phyloP scores from a whole-genome alignment of 2,329 filamentous ascomycete species.

The Cladophialophora immunda region DNA sequence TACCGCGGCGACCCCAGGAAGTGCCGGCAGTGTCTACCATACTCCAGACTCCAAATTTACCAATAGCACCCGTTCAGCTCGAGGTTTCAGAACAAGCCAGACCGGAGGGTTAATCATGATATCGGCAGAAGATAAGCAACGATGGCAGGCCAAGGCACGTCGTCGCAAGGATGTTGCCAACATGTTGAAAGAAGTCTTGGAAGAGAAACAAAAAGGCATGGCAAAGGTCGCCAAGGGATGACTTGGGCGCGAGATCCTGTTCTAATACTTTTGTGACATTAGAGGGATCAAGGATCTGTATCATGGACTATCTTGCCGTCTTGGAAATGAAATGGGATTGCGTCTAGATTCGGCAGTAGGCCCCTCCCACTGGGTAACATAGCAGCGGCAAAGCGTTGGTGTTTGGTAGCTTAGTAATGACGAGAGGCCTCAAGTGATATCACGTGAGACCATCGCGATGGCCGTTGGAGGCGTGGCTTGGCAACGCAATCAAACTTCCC shows the following conservation, averaged over 20 bases:
- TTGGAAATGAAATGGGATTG: not conserved
- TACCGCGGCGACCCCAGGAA: conserved; percentile 35
- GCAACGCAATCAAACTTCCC: conserved; percentile 4
- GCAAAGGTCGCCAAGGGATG: conserved; percentile 15
- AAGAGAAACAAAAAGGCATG: conserved; percentile 33
- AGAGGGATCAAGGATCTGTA: not conserved
- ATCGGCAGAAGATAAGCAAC: conserved; percentile 38
- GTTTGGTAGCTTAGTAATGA: too few relatives aligned
- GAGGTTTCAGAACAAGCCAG: conserved; percentile 27
- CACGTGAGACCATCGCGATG: not conserved
- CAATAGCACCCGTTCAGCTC: conserved; percentile 31
- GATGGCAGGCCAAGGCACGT: conserved; percentile 38
- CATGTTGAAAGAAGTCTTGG: conserved; percentile 37
- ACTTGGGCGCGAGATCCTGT: not conserved
- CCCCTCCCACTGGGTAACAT: too few relatives aligned
- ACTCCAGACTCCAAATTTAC: conserved; percentile 40
- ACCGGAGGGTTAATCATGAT: conserved; percentile 31
- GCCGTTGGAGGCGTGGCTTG: not conserved
- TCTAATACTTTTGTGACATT: conserved; percentile 2
- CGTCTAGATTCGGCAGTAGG: not conserved
- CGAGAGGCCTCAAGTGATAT: not conserved
- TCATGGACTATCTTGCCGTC: not conserved
- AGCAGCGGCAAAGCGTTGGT: not conserved
- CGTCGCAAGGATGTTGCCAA: conserved; percentile 39
- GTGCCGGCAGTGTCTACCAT: conserved; percentile 40